phyloP scores from a whole-genome alignment of 2,329 filamentous ascomycete species.

The Penicillium sp. region DNA sequence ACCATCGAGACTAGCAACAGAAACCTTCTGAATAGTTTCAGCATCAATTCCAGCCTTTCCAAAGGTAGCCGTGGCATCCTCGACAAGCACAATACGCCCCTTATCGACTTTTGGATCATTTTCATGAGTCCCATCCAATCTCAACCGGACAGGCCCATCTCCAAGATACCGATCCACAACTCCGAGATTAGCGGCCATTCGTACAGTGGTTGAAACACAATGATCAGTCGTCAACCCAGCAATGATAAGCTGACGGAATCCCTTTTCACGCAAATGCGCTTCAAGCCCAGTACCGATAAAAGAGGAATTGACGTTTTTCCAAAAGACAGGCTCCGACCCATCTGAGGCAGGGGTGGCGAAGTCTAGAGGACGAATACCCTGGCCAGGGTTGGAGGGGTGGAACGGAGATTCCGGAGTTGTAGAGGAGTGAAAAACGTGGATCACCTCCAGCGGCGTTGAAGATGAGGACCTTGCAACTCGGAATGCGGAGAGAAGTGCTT shows the following conservation, averaged over 20 bases:
- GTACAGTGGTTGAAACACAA: slow-evolving; percentile 50
- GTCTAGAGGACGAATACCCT: slow-evolving; percentile 31
- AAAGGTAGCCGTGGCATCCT: slow-evolving; percentile 51
- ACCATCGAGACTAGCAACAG: slow-evolving; percentile 46
- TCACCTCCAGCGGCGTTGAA: slow-evolving; percentile 33
- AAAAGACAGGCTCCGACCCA: slow-evolving; percentile 41
- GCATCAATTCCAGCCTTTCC: slow-evolving; percentile 46
- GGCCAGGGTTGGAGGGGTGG: slow-evolving; percentile 34
- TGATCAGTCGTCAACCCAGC: slow-evolving; percentile 51
- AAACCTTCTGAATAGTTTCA: slow-evolving; percentile 48
- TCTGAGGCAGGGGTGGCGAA: slow-evolving; percentile 33
- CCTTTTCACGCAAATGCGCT: slow-evolving; percentile 33
- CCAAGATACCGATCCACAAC: slow-evolving; percentile 39
- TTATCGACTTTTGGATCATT: slow-evolving; percentile 22
- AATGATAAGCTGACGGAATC: slow-evolving; percentile 43
- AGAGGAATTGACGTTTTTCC: slow-evolving; percentile 49
- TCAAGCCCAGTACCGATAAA: slow-evolving; percentile 51
- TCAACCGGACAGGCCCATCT: slow-evolving; percentile 14
- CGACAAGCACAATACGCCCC: slow-evolving; percentile 44
- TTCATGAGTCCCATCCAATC: slow-evolving; percentile 23
- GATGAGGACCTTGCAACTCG: slow-evolving; percentile 27
- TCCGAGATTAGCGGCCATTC: slow-evolving; percentile 51
- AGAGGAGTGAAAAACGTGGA: slow-evolving; percentile 51
- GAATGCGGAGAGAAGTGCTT: slow-evolving; percentile 40
- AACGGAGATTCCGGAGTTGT: slow-evolving; percentile 36